Evolutionary conservation across 768 basidiomycete genomes (phyloP).

Genomic region (Inosperma sp.): DNA sequence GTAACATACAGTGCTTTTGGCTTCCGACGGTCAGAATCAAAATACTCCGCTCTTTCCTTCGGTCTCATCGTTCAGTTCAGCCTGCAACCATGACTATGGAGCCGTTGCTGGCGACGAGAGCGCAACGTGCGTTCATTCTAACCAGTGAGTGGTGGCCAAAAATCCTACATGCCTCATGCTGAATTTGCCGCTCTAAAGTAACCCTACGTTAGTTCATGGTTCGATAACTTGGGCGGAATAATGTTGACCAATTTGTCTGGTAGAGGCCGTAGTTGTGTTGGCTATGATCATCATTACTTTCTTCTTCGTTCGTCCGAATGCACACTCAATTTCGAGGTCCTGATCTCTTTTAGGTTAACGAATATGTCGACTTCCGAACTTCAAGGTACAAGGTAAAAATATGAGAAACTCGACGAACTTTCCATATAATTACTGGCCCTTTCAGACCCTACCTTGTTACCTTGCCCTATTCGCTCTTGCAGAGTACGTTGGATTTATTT

Average conservation of each 20-base stretch:
- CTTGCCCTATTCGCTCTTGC: slow-evolving; percentile 79
- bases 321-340: not conserved
- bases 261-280: slow-evolving; percentile 74
- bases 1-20: too few species aligned
- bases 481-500: slow-evolving; percentile 46
- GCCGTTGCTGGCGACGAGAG: slow-evolving; percentile 64
- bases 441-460: slow-evolving; percentile 77
- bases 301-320: slow-evolving; percentile 43
- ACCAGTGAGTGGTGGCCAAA: slow-evolving; percentile 48
- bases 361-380: slow-evolving; percentile 39
- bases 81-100: slow-evolving; percentile 57
- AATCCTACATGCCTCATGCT: not conserved
- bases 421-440: not conserved
- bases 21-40: not conserved
- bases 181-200: slow-evolving; percentile 32
- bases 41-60: slow-evolving; percentile 7
- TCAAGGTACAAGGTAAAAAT: slow-evolving; percentile 41
- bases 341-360: slow-evolving; percentile 42
- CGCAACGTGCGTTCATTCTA: slow-evolving; percentile 66
- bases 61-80: slow-evolving; percentile 9
- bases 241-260: slow-evolving; percentile 2
- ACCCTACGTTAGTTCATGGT: slow-evolving; percentile 49
- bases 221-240: not conserved
- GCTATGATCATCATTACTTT: slow-evolving; percentile 73
- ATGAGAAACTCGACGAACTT: not conserved